Evolutionary conservation across 2,329 filamentous ascomycete species (phyloP).

Genomic region (Paecilomyces formosus): DNA sequence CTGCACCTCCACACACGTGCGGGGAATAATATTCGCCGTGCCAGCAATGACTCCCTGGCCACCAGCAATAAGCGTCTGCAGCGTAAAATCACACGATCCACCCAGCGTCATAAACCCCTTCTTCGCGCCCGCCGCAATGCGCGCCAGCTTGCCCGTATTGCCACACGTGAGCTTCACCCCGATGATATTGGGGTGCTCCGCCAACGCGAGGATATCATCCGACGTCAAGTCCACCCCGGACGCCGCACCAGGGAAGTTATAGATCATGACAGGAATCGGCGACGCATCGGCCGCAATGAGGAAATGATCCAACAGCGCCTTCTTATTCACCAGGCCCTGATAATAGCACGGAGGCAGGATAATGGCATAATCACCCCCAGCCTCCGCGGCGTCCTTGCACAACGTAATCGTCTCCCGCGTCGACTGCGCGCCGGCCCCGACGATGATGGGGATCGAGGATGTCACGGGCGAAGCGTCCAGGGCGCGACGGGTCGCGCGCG

Average conservation of each 20-base stretch:
- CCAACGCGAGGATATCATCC: conserved; percentile 53
- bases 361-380: conserved; percentile 68
- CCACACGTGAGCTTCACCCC: conserved; percentile 67
- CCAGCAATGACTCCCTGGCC: conserved; percentile 81
- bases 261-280: conserved; percentile 59
- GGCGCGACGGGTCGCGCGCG: conserved; percentile 60
- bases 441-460: conserved; percentile 62
- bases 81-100: conserved; percentile 79
- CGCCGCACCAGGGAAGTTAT: conserved; percentile 64
- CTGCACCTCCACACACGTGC: conserved; percentile 72
- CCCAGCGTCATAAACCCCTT: conserved; percentile 72
- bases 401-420: conserved; percentile 64
- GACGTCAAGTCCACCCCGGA: conserved; percentile 62
- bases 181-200: conserved; percentile 57
- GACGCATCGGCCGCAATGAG: conserved; percentile 53
- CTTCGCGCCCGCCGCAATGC: conserved; percentile 47
- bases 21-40: conserved; percentile 77
- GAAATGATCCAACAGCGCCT: conserved; percentile 58
- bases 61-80: conserved; percentile 71
- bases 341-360: conserved; percentile 74
- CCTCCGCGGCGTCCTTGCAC: conserved; percentile 59
- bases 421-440: conserved; percentile 67
- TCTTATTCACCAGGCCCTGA: conserved; percentile 55
- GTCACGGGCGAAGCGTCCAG: conserved; percentile 59
- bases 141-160: conserved; percentile 64